Base-by-base conservation (phyloP, 129 eudicot species). In the Smallanthus sonchifolius region DNA sequence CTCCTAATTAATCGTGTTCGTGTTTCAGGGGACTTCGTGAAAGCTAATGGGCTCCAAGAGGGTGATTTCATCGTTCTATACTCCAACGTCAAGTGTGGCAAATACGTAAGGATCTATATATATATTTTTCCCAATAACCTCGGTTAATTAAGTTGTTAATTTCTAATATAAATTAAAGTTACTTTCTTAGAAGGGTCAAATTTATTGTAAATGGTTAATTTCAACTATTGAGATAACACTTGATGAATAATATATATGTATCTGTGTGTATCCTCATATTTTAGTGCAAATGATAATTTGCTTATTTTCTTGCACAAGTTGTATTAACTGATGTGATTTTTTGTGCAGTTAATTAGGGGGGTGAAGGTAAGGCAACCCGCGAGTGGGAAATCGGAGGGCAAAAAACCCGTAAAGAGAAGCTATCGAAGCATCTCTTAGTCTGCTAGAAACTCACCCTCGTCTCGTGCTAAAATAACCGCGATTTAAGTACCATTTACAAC, bases 61-160 rank as follows among this genome's bases (percentile, higher is more conserved):
- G 98, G 98, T 47, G 98, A 93, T 77, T 93, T 93, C 77, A 90
- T 93, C 15, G 98, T 93, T 54, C 67, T 93, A 37, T 93, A 93
- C 80, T 90, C 98, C 1, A 97, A 93, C 76, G 82, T 84, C 40
- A 90, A 90, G 79, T 90, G 91, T 76, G 92, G 96, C 82, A 93
- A 93, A 93, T 93, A 87, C 51, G 98, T 93, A 88, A 24, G 93
- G 35, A n/a, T 70, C 42, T 38, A n/a, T 6, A 7, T 5, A 38
- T 24, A 1, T 24, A 24, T 24, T 24, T 24, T 24, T 24, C 30
- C 30, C 30, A 24, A 1, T 24, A 24, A 24, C 30, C 30, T 24
- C 30, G 30, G 30, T 24, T 24, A 24, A 24, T 24, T 24, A 24
- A 24, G 30, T 24, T 24, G 0, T 24, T 24, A 24, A 24, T 24